phyloP scores from a whole-genome alignment of 306 rosid genomes.

The Quercus glauca region DNA sequence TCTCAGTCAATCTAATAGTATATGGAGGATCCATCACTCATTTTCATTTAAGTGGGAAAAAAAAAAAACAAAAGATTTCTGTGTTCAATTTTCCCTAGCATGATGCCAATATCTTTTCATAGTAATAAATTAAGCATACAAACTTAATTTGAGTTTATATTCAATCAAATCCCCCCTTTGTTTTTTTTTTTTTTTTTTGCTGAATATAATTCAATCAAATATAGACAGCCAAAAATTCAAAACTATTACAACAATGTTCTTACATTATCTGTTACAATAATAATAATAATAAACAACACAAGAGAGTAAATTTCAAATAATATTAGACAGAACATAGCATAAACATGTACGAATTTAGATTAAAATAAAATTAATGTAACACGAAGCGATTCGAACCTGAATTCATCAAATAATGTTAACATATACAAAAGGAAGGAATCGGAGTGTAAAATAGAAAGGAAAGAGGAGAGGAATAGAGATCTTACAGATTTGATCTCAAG shows the following conservation, averaged over 20 bases:
- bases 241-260: neutral
- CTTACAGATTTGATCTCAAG: neutral
- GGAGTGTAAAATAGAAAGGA: too few species aligned
- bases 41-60: neutral
- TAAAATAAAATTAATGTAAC: too few species aligned
- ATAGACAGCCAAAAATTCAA: neutral
- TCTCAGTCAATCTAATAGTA: neutral
- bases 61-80: neutral
- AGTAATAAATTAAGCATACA: neutral
- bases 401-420: too few species aligned
- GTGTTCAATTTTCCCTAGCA: neutral
- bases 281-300: too few species aligned
- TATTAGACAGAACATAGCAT: too few species aligned
- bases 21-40: neutral
- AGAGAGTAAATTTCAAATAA: neutral
- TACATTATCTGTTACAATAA: neutral
- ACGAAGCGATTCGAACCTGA: too few species aligned
- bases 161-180: too few species aligned
- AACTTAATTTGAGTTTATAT: neutral
- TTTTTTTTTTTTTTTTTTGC: too few species aligned
- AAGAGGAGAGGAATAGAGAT: too few species aligned
- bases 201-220: neutral
- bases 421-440: too few species aligned
- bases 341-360: too few species aligned
- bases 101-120: neutral